Evolutionary conservation across 1,284 basidiomycete genomes (phyloP), one percentile per base, ranked within the genome.

Genomic region (Takashimella koratensis): DNA sequence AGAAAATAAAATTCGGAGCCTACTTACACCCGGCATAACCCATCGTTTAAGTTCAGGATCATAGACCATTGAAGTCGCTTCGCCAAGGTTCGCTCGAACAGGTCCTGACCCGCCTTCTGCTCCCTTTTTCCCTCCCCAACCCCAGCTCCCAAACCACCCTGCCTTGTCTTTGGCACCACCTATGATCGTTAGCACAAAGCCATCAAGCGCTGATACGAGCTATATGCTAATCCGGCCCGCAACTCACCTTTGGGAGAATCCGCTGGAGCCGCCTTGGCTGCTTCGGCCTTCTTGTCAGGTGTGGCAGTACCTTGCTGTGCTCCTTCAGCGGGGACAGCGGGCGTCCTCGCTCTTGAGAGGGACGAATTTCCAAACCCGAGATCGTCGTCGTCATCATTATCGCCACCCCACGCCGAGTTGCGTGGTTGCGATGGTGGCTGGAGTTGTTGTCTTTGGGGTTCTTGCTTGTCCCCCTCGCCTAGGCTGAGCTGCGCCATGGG

Each of bases 1-100:
- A 43, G 43, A 42, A 39, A 49, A 45, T 22, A 23, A 26, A 26
- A 51, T n/a, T 24, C 4, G n/a, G n/a, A n/a, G 57, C 19, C 20
- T 11, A 67, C 81, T 71, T 62, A 90, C 90, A 76, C 88, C 93
- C 77, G 89, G 94, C 75, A 97, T 94, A 20, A 98, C 86, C 96
- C 96, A 99, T 58, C 87, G 84, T 76, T 96, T 96, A 58, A 88
- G 82, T 21, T 97, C 92, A 65, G 88, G 86, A 75, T 99, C 96
- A 72, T 90, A 99, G 64, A 92, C 89, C 78, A 98, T 95, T 44
- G 85, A 81, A 26, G 82, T 90, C 69, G 95, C 86, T 66, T 98
- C 90, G 19, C 96, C 96, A 21, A 98, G 82, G 64, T 90, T 98
- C 16, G 95, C 96, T 70, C 85, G 87, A 53, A 93, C 78, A 5